phyloP scores from a whole-genome alignment of 1,284 basidiomycete genomes.

The Cystobasidiaceae sp. region DNA sequence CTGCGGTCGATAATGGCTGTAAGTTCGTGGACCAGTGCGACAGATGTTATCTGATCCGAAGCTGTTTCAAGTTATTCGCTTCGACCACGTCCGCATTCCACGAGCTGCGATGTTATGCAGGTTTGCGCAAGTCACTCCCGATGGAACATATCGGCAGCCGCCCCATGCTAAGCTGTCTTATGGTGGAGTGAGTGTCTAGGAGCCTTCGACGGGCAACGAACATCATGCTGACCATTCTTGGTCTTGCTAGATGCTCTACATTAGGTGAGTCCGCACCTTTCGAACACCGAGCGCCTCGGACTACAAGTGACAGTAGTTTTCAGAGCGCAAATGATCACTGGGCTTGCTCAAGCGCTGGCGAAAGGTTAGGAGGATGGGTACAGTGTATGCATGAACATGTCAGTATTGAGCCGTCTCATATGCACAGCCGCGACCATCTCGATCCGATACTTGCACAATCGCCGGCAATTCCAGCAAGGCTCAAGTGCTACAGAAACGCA shows the following conservation, averaged over 20 bases:
- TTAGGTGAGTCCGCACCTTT: slow-evolving; percentile 35
- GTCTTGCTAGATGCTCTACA: slow-evolving; percentile 44
- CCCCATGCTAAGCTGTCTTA: slow-evolving; percentile 69
- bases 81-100: slow-evolving; percentile 66
- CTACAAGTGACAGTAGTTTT: too few species aligned
- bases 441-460: slow-evolving; percentile 66
- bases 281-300: not conserved
- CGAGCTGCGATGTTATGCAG: slow-evolving; percentile 68
- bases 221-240: not conserved
- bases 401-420: too few species aligned
- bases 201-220: not conserved
- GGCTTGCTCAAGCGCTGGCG: slow-evolving; percentile 58
- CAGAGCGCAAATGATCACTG: slow-evolving; percentile 54
- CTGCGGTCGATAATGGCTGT: slow-evolving; percentile 64
- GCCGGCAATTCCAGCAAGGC: slow-evolving; percentile 54
- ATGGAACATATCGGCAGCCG: slow-evolving; percentile 63
- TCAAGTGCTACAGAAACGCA: slow-evolving; percentile 47
- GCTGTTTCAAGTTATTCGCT: slow-evolving; percentile 48
- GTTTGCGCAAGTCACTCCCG: slow-evolving; percentile 64
- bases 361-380: slow-evolving; percentile 20
- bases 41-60: not conserved
- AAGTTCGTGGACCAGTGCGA: slow-evolving; percentile 42
- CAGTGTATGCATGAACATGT: too few species aligned
- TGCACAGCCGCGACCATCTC: slow-evolving; percentile 61
- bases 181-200: slow-evolving; percentile 57